Evolutionary conservation across 768 basidiomycete genomes (phyloP).

Genomic region (Pulveroboletus sp.): DNA sequence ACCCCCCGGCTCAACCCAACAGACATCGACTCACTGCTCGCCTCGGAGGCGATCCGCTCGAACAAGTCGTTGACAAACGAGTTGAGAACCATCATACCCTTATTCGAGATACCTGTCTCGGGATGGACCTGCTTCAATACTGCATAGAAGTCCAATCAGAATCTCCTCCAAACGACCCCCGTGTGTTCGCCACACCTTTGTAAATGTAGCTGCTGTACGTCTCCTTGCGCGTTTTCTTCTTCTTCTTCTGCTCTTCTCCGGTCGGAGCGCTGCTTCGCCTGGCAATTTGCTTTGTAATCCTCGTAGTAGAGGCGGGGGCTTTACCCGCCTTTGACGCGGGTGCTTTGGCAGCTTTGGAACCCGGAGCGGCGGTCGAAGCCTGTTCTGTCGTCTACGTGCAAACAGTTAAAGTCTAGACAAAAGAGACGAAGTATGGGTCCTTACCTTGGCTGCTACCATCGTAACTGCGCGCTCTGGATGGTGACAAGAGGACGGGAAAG

Average conservation of each 20-base stretch:
- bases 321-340: constrained; percentile 48
- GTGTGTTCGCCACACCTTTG: constrained; percentile 43
- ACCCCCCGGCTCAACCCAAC: background rate
- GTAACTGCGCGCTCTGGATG: background rate
- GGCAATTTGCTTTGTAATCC: constrained; percentile 26
- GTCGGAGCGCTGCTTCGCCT: constrained; percentile 16
- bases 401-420: background rate
- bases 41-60: constrained; percentile 53
- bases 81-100: constrained; percentile 56
- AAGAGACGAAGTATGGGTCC: background rate
- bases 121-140: constrained; percentile 73
- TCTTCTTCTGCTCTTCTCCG: constrained; percentile 47
- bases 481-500: no score
- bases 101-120: constrained; percentile 71
- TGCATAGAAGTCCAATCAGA: background rate
- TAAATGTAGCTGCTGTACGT: constrained; percentile 65
- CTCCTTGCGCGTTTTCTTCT: constrained; percentile 54
- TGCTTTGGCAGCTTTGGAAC: constrained; percentile 30
- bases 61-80: constrained; percentile 64
- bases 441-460: constrained; percentile 8
- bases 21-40: constrained; percentile 38
- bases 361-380: constrained; percentile 17
- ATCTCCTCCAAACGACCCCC: no score
- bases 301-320: constrained; percentile 45
- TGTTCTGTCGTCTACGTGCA: background rate